phyloP scores from a whole-genome alignment of 1,284 basidiomycete genomes.

The Malassezia sp. region DNA sequence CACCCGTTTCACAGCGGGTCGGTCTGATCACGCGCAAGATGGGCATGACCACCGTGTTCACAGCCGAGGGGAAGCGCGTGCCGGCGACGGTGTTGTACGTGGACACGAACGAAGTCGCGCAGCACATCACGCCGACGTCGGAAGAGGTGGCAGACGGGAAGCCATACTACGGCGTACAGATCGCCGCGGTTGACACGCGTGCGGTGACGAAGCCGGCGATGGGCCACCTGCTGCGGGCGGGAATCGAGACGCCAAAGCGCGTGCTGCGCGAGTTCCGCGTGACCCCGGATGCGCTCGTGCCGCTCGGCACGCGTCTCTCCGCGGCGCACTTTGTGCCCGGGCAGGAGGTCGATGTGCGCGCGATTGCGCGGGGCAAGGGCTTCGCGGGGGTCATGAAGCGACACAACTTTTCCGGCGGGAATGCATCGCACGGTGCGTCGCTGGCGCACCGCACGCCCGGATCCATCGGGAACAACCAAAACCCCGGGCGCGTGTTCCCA shows the following conservation, averaged over 20 bases:
- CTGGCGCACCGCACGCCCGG: conserved; percentile 84
- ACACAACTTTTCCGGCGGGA: conserved; percentile 81
- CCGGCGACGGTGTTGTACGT: conserved; percentile 94
- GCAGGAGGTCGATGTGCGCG: conserved; percentile 86
- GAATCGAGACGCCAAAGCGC: conserved; percentile 65
- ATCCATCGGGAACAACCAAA: conserved; percentile 77
- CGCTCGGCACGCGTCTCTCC: conserved; percentile 76
- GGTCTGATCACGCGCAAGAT: conserved; percentile 88
- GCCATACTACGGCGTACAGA: conserved; percentile 44
- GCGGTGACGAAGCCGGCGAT: conserved; percentile 68
- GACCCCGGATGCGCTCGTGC: conserved; percentile 74
- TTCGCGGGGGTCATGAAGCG: conserved; percentile 96
- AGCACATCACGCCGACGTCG: conserved; percentile 15
- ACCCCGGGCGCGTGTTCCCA: conserved; percentile 84
- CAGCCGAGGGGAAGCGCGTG: conserved; percentile 69
- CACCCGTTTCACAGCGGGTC: conserved; percentile 66
- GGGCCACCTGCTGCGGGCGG: conserved; percentile 77
- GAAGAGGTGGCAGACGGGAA: conserved; percentile 7
- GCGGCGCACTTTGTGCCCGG: conserved; percentile 95
- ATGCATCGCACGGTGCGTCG: conserved; percentile 92
- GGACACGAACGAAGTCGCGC: conserved; percentile 43
- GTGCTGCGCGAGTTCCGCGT: conserved; percentile 81
- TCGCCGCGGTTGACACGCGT: conserved; percentile 52
- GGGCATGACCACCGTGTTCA: conserved; percentile 90
- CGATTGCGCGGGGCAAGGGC: conserved; percentile 89